These are phyloP conservation scores for Pseudotsuga menziesii DNA, from an alignment of 75 land plant genomes.

Conservation along the genomic window DNA sequence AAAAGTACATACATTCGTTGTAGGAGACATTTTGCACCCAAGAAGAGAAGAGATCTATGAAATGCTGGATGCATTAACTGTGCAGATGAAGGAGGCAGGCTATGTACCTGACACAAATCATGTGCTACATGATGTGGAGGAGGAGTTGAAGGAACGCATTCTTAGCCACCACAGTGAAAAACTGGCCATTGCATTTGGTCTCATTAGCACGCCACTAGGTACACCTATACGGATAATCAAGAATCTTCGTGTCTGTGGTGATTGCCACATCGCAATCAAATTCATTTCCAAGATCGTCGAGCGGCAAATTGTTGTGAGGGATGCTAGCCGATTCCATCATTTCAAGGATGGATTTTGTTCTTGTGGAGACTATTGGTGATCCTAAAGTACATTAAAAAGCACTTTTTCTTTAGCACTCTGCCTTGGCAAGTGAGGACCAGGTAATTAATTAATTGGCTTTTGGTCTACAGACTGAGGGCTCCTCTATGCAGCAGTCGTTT, in stretches of 20 bases:
- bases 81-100: conserved; percentile 13
- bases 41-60: not conserved
- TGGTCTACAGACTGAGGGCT: not conserved
- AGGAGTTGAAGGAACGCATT: conserved; percentile 9
- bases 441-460: not conserved
- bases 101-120: conserved; percentile 7
- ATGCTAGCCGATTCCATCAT: conserved; percentile 7
- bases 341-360: conserved; percentile 5
- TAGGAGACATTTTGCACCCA: not conserved
- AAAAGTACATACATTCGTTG: not conserved
- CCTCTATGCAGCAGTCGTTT: not conserved
- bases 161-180: conserved; percentile 30
- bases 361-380: conserved; percentile 5
- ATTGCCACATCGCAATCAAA: conserved; percentile 8
- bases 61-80: conserved; percentile 1
- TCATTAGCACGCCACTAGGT: conserved; percentile 18
- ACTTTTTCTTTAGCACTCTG: not conserved
- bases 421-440: not conserved
- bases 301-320: conserved; percentile 7
- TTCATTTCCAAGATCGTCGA: conserved; percentile 6
- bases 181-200: conserved; percentile 34
- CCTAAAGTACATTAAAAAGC: not conserved
- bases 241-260: conserved; percentile 8
- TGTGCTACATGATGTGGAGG: conserved; percentile 10
- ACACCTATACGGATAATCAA: conserved; percentile 25